Conservation (phyloP, 176 grass and related monocot species). For the Thalia dealbata region DNA sequence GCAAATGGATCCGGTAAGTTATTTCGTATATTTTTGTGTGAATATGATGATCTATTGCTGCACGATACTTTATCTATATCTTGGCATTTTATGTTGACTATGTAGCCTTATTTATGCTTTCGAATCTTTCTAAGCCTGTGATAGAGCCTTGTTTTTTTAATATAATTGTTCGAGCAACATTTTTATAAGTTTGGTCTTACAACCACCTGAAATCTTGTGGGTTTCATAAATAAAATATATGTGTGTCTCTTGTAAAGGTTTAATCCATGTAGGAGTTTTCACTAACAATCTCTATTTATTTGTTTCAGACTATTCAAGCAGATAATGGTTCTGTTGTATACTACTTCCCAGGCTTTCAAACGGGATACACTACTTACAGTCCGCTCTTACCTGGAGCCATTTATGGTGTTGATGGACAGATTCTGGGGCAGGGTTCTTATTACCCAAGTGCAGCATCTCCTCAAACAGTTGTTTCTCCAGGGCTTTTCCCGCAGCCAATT, state of each 20-base stretch:
- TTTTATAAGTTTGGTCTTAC: too few species aligned
- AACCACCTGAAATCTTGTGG: too few species aligned
- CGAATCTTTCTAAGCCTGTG: too few species aligned
- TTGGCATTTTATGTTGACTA: neutral
- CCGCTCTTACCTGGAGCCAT: slow-evolving; percentile 33
- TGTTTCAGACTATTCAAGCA: slow-evolving; percentile 62
- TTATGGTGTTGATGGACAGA: slow-evolving; percentile 50
- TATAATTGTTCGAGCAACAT: too few species aligned
- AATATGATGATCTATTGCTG: slow-evolving; percentile 10
- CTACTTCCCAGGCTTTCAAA: slow-evolving; percentile 55
- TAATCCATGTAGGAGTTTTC: slow-evolving; percentile 5
- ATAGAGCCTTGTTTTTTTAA: too few species aligned
- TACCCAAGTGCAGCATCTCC: slow-evolving; percentile 31
- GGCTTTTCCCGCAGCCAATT: slow-evolving; percentile 38
- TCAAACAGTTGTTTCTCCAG: slow-evolving; percentile 35
- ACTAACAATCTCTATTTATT: slow-evolving; percentile 22
- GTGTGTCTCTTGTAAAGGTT: slow-evolving; percentile 20
- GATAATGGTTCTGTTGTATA: slow-evolving; percentile 69
- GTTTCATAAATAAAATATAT: too few species aligned
- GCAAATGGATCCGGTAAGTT: slow-evolving; percentile 60
- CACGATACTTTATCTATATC: neutral
- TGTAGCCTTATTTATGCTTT: neutral
- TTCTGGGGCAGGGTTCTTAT: slow-evolving; percentile 51
- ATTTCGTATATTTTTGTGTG: neutral
- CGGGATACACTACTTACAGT: slow-evolving; percentile 43